phyloP scores from a whole-genome alignment of 345 rosid genomes.

The Carallia brachiata region DNA sequence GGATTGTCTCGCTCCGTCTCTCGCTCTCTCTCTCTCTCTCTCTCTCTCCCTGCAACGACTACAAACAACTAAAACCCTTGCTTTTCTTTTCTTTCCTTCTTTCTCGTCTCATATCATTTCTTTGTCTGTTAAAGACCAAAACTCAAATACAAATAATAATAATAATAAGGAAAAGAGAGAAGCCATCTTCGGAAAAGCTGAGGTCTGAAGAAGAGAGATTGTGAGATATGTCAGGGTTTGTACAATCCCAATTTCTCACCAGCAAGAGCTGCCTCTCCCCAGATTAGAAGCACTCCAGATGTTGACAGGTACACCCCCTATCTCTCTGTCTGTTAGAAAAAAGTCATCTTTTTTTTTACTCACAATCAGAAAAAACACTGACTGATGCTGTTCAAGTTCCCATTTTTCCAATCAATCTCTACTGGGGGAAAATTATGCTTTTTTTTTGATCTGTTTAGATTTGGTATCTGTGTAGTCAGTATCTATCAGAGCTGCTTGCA shows the following conservation, averaged over 20 bases:
- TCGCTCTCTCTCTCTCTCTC: too few relatives aligned
- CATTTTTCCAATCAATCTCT: not conserved
- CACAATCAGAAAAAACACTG: not conserved
- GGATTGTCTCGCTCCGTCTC: not conserved
- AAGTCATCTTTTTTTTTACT: too few relatives aligned
- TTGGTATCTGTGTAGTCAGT: conserved; percentile 53
- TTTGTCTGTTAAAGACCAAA: conserved; percentile 20
- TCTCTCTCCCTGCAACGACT: conserved; percentile 41
- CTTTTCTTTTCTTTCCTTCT: not conserved
- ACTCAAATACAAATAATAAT: not conserved
- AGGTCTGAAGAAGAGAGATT: not conserved
- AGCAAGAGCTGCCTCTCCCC: conserved; percentile 96
- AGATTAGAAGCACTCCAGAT: conserved; percentile 86
- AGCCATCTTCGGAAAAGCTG: conserved; percentile 17
- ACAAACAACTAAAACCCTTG: conserved; percentile 37
- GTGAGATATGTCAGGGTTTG: conserved; percentile 84
- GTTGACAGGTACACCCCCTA: conserved; percentile 60
- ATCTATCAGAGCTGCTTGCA: conserved; percentile 80
- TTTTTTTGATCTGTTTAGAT: conserved; percentile 38
- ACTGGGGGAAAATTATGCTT: conserved; percentile 10
- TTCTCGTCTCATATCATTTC: conserved; percentile 12
- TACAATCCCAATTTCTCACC: conserved; percentile 95
- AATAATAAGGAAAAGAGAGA: not conserved
- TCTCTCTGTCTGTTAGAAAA: not conserved
- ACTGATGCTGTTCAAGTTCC: conserved; percentile 5